Evolutionary conservation across 192 early-diverging fungal genomes (phyloP), one percentile per base, ranked within the genome.

Genomic region (Backusella psychrophila): DNA sequence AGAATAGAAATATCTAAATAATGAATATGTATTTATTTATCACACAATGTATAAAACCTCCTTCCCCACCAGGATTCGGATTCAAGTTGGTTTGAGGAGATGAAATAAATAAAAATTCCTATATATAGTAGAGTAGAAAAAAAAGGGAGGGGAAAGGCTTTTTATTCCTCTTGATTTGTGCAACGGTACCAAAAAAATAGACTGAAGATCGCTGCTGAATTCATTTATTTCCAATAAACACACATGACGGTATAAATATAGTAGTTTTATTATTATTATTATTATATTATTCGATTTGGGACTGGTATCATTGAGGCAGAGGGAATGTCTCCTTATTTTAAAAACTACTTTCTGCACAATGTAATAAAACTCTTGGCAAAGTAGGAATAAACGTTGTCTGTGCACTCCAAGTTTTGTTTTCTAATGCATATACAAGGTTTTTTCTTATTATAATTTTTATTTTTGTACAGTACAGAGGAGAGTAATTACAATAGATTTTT

Each of bases 331-430:
- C 56, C 56, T 63, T 63, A 63, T 63, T 63, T 63, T 63, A 63
- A 63, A 63, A 63, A 12, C 56, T n/a, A 63, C 56, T 29, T 63
- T 63, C 56, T 63, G 56, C 56, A 63, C 23, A 29, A 63, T 63
- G 56, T 63, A 63, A 63, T 63, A 63, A 63, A 63, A 63, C 56
- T 63, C 56, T 63, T 63, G 56, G 56, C 56, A 63, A 63, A 63
- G 56, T 29, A 26, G 56, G 56, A 63, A 63, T 63, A 63, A 63
- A 26, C 23, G 56, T 63, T 63, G 56, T 63, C 56, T 63, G 56
- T 63, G 56, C 56, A 63, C 56, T 29, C 56, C 56, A 63, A 63
- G 26, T 29, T 63, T 14, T 63, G 7, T 23, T 63, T 63, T 63
- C 12, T 63, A 63, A 9, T 63, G 56, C 56, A 29, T 63, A 63